Conservation (phyloP, 75 land plant genomes). For the Sequoiadendron giganteum region DNA sequence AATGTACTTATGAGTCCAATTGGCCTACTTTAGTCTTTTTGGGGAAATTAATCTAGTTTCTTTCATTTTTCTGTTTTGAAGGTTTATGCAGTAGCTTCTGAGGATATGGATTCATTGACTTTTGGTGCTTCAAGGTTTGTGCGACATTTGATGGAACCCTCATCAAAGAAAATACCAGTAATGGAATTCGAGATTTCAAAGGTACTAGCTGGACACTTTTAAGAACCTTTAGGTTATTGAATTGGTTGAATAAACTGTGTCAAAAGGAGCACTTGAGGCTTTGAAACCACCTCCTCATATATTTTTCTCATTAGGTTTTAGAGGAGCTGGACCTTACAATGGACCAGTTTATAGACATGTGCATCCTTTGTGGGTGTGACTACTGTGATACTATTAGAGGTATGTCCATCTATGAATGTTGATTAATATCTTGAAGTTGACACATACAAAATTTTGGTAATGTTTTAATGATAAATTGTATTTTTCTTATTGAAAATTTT, state of each 20-base stretch:
- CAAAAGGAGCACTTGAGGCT: neutral
- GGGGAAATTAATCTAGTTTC: neutral
- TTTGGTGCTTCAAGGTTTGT: slow-evolving; percentile 94
- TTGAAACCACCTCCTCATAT: neutral
- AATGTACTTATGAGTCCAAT: neutral
- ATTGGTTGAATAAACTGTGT: neutral
- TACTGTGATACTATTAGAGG: slow-evolving; percentile 98
- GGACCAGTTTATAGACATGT: slow-evolving; percentile 97
- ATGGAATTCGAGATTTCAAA: slow-evolving; percentile 93
- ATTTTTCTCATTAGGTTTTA: slow-evolving; percentile 54
- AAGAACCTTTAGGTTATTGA: neutral
- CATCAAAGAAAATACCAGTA: slow-evolving; percentile 88
- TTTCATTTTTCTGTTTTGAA: slow-evolving; percentile 15
- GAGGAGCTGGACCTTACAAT: slow-evolving; percentile 81
- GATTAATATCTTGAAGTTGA: neutral
- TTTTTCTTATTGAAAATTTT: neutral
- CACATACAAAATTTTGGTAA: neutral
- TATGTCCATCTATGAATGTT: slow-evolving; percentile 17
- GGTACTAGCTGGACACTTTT: slow-evolving; percentile 32
- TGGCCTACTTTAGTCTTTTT: neutral
- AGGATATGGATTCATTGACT: slow-evolving; percentile 98
- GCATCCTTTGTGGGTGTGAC: slow-evolving; percentile 98
- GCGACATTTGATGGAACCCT: slow-evolving; percentile 95
- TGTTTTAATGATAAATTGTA: neutral
- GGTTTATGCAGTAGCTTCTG: slow-evolving; percentile 99